Evolutionary conservation across 2,329 filamentous ascomycete genomes (phyloP), one percentile per base, ranked within the genome.

Genomic region (Penicillium sp.): DNA sequence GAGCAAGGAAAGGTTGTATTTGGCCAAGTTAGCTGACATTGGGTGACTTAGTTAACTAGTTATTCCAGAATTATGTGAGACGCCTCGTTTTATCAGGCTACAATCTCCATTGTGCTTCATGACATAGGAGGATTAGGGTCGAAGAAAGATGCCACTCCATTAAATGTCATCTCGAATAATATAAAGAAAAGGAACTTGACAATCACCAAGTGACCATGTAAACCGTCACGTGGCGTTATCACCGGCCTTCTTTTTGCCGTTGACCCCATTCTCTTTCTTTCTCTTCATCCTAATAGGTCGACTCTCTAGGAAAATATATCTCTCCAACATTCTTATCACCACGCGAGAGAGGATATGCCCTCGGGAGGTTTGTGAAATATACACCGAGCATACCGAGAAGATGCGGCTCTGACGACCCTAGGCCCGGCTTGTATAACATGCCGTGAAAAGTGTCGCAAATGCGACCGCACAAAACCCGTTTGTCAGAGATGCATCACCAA

Each of bases 351-450:
- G 26, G 41, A 45, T 9, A 49, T 49, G 47, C 35, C 35, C 21
- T 2, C 22, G 8, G 32, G 34, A 45, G 47, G 47, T 49, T 21
- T 13, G 41, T 49, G 7, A n/a, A n/a, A 29, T 15, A 21, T 6
- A 1, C 10, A 34, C 7, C n/a, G 6, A 9, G 34, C 4, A 2
- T 6, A 34, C 3, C 9, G 6, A 13, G 34, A 28, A 39, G 22
- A 22, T 26, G 3, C 13, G 3, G 21, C 28, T 13, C 40, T 49
- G 19, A 49, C 29, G 24, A 29, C 37, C 34, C 15, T n/a, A 65
- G 64, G 59, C 41, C 60, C 64, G 21, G 64, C 64, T 37, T 67
- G 64, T 49, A 48, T 61, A 49, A 67, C 64, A 49, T 67, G 64
- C 45, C 59, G 64, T 49, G 59, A 66, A 48, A 67, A 67, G 48